Conservation (phyloP, 2,329 filamentous ascomycete species). For the Zasmidium angulare region DNA sequence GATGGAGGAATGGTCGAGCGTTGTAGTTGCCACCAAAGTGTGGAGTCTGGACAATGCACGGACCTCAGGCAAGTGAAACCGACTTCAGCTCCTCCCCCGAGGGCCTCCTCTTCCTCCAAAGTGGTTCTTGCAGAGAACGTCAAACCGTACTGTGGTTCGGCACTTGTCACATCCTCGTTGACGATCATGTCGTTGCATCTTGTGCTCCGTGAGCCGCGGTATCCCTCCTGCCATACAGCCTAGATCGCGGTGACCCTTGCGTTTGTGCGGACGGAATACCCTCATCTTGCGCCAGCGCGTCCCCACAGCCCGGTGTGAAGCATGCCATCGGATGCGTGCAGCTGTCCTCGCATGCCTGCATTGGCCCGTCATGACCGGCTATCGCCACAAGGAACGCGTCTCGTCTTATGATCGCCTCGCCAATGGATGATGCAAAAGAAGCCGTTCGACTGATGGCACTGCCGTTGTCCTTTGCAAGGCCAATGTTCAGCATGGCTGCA, state of each 20-base stretch:
- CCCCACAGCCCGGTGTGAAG: not conserved
- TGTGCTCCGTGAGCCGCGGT: not conserved
- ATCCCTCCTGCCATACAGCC: not conserved
- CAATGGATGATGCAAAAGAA: not conserved
- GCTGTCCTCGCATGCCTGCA: conserved; percentile 13
- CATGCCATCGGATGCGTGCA: not conserved
- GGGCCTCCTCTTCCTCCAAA: not conserved
- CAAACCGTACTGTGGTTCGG: not conserved
- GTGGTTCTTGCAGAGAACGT: not conserved
- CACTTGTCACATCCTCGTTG: not conserved
- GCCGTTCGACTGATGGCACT: not conserved
- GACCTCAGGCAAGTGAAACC: not conserved
- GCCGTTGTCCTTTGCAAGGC: no score
- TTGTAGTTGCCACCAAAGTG: no score
- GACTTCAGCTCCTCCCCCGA: not conserved
- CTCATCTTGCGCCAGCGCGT: not conserved
- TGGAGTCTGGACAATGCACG: not conserved
- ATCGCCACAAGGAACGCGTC: conserved; percentile 18
- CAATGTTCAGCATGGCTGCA: no score
- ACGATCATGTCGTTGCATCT: not conserved
- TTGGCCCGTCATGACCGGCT: conserved; percentile 19
- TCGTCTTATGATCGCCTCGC: conserved; percentile 10
- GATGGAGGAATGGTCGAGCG: no score
- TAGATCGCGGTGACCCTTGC: not conserved
- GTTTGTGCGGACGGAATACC: not conserved